Percentiles rank a stretch among this genome's conserved stretches.
Conservation (phyloP, 1,284 basidiomycete species). For the Porodaedalea pini region DNA sequence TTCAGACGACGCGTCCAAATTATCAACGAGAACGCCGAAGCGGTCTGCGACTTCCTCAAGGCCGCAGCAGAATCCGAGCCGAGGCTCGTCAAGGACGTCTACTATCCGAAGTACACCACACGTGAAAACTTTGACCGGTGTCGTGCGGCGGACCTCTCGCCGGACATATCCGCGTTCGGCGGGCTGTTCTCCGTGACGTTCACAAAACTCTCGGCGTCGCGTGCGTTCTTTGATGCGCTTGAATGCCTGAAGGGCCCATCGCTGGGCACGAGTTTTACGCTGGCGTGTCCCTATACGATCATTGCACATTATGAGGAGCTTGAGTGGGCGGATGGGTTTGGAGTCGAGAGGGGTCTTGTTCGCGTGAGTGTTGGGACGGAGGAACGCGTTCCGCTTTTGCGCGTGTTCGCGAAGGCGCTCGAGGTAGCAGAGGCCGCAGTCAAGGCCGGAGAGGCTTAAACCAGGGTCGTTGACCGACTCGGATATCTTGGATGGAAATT, state of each 20-base stretch:
- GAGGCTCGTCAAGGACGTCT: conserved; percentile 77
- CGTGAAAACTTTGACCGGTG: conserved; percentile 71
- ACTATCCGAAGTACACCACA: conserved; percentile 86
- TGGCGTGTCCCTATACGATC: conserved; percentile 91
- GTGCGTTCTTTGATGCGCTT: conserved; percentile 86
- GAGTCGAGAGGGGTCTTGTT: conserved; percentile 83
- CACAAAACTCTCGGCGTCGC: conserved; percentile 60
- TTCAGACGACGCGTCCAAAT: conserved; percentile 73
- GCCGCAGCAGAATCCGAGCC: conserved; percentile 39
- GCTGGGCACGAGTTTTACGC: conserved; percentile 94
- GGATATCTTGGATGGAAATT: neutral
- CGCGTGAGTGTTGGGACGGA: conserved; percentile 92
- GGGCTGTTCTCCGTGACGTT: conserved; percentile 94
- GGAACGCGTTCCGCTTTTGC: conserved; percentile 57
- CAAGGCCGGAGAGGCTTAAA: neutral
- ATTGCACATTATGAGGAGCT: conserved; percentile 91
- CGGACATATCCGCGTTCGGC: conserved; percentile 65
- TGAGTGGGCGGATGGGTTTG: conserved; percentile 87
- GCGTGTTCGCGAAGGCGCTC: conserved; percentile 65
- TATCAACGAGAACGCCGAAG: conserved; percentile 84
- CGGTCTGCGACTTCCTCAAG: conserved; percentile 77
- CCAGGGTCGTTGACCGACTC: neutral
- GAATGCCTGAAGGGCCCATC: conserved; percentile 88
- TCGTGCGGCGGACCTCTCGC: conserved; percentile 40
- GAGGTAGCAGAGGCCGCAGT: conserved; percentile 57